A percentile compares a stretch with the other conserved stretches of the same genome.
Evolutionary conservation across 768 basidiomycete genomes (phyloP).

Genomic region (Suillus sp.): DNA sequence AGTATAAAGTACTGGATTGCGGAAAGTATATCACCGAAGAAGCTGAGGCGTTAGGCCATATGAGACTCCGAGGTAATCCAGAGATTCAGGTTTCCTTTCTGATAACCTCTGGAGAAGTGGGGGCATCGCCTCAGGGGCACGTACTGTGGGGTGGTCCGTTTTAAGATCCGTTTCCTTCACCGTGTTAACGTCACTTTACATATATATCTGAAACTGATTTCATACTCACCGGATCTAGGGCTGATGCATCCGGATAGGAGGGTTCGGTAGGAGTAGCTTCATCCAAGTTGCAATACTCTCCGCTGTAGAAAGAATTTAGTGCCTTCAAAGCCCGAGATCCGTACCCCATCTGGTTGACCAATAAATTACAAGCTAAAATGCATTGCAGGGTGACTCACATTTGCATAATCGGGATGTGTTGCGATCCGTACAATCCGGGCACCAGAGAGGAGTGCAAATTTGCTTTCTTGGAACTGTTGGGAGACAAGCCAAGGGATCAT

Average conservation of each 20-base stretch:
- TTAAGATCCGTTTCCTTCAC: slow-evolving; percentile 55
- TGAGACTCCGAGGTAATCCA: slow-evolving; percentile 96
- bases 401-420: slow-evolving; percentile 93
- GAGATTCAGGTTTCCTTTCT: slow-evolving; percentile 83
- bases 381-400: slow-evolving; percentile 52
- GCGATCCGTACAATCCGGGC: slow-evolving; percentile 92
- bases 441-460: slow-evolving; percentile 90
- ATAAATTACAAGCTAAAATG: slow-evolving; percentile 12
- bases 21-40: slow-evolving; percentile 52
- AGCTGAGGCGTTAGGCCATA: slow-evolving; percentile 91
- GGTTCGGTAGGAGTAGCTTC: slow-evolving; percentile 59
- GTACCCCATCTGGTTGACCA: slow-evolving; percentile 82
- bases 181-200: not conserved
- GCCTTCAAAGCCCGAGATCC: slow-evolving; percentile 86
- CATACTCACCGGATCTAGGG: slow-evolving; percentile 46
- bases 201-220: not conserved
- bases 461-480: slow-evolving; percentile 94
- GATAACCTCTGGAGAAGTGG: slow-evolving; percentile 89
- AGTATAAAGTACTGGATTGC: not conserved
- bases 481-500: slow-evolving; percentile 97
- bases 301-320: slow-evolving; percentile 89
- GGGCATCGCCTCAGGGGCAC: slow-evolving; percentile 80
- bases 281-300: slow-evolving; percentile 87
- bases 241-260: slow-evolving; percentile 59
- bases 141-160: slow-evolving; percentile 77